Evolutionary conservation across 345 rosid genomes (phyloP).

Genomic region (Garcia nutans): DNA sequence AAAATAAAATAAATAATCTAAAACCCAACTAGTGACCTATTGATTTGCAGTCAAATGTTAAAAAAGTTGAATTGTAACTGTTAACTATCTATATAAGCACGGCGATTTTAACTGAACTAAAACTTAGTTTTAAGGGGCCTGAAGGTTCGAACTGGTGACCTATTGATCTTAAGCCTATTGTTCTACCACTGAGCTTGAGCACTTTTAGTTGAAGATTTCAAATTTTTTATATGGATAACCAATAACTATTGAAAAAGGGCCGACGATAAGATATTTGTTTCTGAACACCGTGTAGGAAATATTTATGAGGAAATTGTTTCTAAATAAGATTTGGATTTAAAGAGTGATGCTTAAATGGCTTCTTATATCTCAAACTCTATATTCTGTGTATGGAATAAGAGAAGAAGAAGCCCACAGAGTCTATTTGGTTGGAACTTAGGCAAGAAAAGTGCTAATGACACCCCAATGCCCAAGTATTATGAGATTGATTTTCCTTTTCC

Average conservation of each 20-base stretch:
- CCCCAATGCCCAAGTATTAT: constrained; percentile 46
- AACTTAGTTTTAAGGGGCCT: too few relatives aligned
- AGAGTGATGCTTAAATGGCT: constrained; percentile 39
- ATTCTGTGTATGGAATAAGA: constrained; percentile 24
- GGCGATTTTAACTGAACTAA: too few relatives aligned
- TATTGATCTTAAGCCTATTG: constrained; percentile 33
- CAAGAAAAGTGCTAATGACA: constrained; percentile 34
- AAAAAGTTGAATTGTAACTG: too few relatives aligned
- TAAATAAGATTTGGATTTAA: constrained; percentile 5
- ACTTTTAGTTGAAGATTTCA: too few relatives aligned
- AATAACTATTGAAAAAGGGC: too few relatives aligned
- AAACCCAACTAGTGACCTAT: too few relatives aligned
- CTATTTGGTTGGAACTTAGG: constrained; percentile 64
- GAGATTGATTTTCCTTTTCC: constrained; percentile 61
- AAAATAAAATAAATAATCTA: too few relatives aligned
- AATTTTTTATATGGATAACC: too few relatives aligned
- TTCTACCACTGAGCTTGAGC: constrained; percentile 41
- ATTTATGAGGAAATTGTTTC: neutral
- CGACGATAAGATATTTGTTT: constrained; percentile 22
- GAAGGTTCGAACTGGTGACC: constrained; percentile 24
- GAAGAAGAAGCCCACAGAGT: constrained; percentile 33
- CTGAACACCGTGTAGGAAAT: too few relatives aligned
- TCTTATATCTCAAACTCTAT: constrained; percentile 39
- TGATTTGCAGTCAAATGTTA: too few relatives aligned
- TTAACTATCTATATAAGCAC: too few relatives aligned